Evolutionary conservation across 495 filamentous ascomycete species (phyloP).

Genomic region (Rusavskia elegans): DNA sequence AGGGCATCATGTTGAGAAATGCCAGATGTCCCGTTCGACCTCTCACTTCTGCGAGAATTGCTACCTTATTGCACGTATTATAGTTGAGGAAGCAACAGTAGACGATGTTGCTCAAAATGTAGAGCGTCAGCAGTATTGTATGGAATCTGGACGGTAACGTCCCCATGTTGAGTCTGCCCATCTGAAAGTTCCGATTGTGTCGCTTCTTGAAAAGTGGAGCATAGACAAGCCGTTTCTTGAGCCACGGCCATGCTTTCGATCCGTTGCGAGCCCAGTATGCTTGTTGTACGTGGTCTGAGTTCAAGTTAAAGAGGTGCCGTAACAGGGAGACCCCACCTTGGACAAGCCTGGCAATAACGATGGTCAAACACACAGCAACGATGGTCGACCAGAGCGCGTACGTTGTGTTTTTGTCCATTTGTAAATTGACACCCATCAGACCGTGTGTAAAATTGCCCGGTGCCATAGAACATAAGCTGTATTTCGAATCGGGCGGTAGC

Average conservation of each 20-base stretch:
- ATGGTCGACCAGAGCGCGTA: constrained; percentile 27
- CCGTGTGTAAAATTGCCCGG: constrained; percentile 7
- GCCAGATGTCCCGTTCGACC: constrained; percentile 75
- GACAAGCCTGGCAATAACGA: constrained; percentile 40
- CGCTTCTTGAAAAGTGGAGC: constrained; percentile 67
- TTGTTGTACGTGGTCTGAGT: constrained; percentile 30
- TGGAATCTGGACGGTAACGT: constrained; percentile 82
- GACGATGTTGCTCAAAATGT: constrained; percentile 59
- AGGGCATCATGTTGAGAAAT: constrained; percentile 77
- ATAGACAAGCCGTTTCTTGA: constrained; percentile 73
- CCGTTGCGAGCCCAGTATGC: constrained; percentile 49
- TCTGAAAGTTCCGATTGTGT: constrained; percentile 75
- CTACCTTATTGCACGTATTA: constrained; percentile 27
- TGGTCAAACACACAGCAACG: constrained; percentile 28
- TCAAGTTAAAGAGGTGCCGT: constrained; percentile 54
- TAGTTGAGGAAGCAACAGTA: constrained; percentile 68
- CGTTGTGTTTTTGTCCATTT: constrained; percentile 8
- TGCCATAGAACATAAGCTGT: background rate
- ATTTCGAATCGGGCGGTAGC: background rate
- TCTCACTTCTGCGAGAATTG: constrained; percentile 51
- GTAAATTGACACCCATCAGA: constrained; percentile 10
- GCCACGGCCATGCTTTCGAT: constrained; percentile 45
- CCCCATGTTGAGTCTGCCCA: constrained; percentile 73
- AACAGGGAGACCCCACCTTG: constrained; percentile 50
- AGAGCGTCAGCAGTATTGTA: constrained; percentile 52